These are phyloP conservation scores for Aureobasidium pullulans DNA, from an alignment of 2,329 filamentous ascomycete genomes.

Conservation along the genomic window DNA sequence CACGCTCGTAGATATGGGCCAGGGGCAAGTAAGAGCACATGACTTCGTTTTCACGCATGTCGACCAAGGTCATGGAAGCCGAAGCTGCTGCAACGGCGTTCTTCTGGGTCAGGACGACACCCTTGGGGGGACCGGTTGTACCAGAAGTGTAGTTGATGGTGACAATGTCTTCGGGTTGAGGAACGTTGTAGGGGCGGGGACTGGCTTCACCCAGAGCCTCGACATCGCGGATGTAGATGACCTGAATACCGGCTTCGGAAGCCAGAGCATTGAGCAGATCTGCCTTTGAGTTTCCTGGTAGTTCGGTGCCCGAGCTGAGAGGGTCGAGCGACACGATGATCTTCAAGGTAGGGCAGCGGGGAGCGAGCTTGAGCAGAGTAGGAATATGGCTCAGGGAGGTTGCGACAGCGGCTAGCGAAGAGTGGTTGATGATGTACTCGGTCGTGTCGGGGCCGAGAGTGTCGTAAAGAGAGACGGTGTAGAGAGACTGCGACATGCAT, in stretches of 20 bases:
- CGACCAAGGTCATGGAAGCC: conserved; percentile 48
- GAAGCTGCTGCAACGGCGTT: conserved; percentile 70
- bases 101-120: conserved; percentile 72
- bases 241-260: conserved; percentile 62
- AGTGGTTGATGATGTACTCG: conserved; percentile 94
- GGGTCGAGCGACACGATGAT: conserved; percentile 81
- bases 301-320: conserved; percentile 66
- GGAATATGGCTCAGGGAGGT: conserved; percentile 76
- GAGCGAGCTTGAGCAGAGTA: conserved; percentile 68
- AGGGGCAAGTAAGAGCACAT: conserved; percentile 84
- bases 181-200: conserved; percentile 63
- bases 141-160: conserved; percentile 92
- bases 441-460: conserved; percentile 85
- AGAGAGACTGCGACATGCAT: conserved; percentile 79
- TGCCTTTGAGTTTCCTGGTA: conserved; percentile 67
- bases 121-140: conserved; percentile 76
- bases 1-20: conserved; percentile 87
- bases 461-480: conserved; percentile 90
- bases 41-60: conserved; percentile 52
- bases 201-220: conserved; percentile 70
- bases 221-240: conserved; percentile 73
- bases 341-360: conserved; percentile 74
- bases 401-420: conserved; percentile 65
- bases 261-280: conserved; percentile 71
- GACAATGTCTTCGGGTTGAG: conserved; percentile 65